Conservation (phyloP, 176 grass and related monocot species). For the Musa schizocarpa region DNA sequence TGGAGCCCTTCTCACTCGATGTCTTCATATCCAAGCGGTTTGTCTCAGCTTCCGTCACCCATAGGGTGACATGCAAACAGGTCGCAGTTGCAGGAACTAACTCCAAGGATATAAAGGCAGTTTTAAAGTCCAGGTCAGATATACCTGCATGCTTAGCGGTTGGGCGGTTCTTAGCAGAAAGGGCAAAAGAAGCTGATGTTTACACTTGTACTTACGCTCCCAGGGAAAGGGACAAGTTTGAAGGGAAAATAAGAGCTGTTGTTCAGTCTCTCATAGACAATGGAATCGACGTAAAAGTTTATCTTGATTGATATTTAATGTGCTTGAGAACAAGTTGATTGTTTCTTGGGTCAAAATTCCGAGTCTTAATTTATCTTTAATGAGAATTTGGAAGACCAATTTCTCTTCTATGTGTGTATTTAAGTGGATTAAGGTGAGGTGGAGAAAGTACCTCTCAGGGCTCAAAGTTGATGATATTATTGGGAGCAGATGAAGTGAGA, state of each 20-base stretch:
- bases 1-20: slow-evolving; percentile 81
- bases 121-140: slow-evolving; percentile 52
- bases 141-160: slow-evolving; percentile 74
- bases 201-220: slow-evolving; percentile 79
- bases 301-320: slow-evolving; percentile 48
- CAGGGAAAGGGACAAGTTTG: slow-evolving; percentile 65
- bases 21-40: slow-evolving; percentile 82
- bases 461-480: too few relatives aligned
- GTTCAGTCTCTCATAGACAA: slow-evolving; percentile 84
- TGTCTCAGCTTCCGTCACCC: slow-evolving; percentile 66
- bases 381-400: too few relatives aligned
- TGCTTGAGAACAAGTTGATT: too few relatives aligned
- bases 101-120: slow-evolving; percentile 77
- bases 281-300: slow-evolving; percentile 82
- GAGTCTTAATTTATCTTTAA: too few relatives aligned
- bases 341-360: too few relatives aligned
- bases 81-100: slow-evolving; percentile 75
- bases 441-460: too few relatives aligned
- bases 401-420: too few relatives aligned
- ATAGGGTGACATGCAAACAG: slow-evolving; percentile 82
- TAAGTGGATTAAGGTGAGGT: too few relatives aligned
- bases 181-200: slow-evolving; percentile 77
- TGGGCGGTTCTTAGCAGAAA: slow-evolving; percentile 66
- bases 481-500: too few relatives aligned
- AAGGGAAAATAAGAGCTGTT: slow-evolving; percentile 76